Evolutionary conservation across 306 rosid species (phyloP).

Genomic region (Abrus pulchellus): DNA sequence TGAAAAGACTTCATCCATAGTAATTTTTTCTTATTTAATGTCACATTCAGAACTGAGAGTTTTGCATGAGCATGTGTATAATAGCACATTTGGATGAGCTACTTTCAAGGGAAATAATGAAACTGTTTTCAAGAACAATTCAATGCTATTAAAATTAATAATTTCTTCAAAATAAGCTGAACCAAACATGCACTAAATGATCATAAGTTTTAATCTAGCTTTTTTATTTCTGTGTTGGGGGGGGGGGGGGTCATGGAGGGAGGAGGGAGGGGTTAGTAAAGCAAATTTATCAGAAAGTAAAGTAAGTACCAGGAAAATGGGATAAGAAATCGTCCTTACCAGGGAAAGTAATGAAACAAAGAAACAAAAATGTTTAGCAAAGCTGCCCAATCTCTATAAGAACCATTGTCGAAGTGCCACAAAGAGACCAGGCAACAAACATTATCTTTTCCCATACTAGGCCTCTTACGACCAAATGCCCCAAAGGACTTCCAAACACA

Average conservation of each 20-base stretch:
- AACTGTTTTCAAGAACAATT: no score
- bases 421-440: background rate
- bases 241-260: no score
- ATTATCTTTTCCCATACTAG: background rate
- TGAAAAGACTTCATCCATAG: slow-evolving; percentile 2
- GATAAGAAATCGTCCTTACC: slow-evolving; percentile 1
- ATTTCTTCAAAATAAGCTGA: no score
- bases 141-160: no score
- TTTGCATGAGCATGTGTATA: background rate
- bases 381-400: background rate
- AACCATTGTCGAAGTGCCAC: background rate
- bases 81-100: no score
- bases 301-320: background rate
- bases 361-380: background rate
- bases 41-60: slow-evolving; percentile 8
- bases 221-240: background rate
- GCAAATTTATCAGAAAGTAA: background rate
- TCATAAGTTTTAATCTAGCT: background rate
- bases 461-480: background rate
- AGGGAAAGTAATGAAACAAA: background rate
- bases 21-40: background rate
- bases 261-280: background rate
- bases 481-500: background rate
- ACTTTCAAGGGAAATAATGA: no score
- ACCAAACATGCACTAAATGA: background rate